Percentiles rank a stretch among this genome's conserved stretches.
Conservation (phyloP, 495 filamentous ascomycete species). For the Trichoderma virens region DNA sequence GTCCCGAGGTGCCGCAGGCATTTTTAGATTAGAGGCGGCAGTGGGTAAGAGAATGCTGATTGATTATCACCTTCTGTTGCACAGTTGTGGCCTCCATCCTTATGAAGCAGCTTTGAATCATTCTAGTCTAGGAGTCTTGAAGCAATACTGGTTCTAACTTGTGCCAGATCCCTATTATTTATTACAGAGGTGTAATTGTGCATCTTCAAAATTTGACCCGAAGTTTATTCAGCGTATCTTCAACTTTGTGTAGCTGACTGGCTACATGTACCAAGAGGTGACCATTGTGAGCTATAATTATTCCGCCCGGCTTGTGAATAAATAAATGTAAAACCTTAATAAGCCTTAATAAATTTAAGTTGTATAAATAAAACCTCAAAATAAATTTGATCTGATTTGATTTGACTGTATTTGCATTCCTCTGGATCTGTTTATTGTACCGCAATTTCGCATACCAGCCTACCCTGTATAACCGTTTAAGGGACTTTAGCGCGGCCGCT, state of each 20-base stretch:
- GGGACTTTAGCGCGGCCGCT: too few species aligned
- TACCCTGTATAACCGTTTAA: too few species aligned
- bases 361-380: too few species aligned
- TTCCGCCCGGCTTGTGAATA: too few species aligned
- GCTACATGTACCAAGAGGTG: too few species aligned
- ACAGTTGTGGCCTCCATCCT: neutral
- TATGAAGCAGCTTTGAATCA: neutral
- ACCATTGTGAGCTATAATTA: too few species aligned
- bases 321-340: too few species aligned
- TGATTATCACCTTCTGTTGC: neutral
- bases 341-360: too few species aligned
- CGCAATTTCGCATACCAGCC: too few species aligned
- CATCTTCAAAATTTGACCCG: neutral
- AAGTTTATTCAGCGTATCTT: neutral
- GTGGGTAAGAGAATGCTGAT: neutral
- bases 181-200: neutral
- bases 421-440: too few species aligned
- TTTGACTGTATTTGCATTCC: neutral
- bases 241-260: neutral
- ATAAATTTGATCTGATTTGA: neutral
- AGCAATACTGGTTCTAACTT: neutral
- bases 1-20: constrained; percentile 17
- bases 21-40: neutral
- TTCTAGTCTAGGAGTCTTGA: neutral
- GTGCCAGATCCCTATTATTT: neutral